Evolutionary conservation across 306 rosid genomes (phyloP).

Genomic region (Cucumis melo): DNA sequence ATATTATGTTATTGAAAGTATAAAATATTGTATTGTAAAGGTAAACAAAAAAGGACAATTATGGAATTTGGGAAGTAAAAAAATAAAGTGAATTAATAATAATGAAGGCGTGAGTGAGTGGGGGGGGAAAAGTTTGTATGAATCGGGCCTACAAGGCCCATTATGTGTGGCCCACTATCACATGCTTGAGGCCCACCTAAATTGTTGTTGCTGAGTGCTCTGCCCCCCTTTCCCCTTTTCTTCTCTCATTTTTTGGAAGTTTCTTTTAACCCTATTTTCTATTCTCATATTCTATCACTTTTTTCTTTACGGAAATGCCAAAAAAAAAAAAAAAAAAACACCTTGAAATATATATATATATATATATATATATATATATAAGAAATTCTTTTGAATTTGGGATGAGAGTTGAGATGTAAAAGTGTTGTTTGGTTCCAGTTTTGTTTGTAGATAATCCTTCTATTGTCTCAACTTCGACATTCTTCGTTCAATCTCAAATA

Average conservation of each 20-base stretch:
- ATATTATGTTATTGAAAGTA: no score
- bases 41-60: not conserved
- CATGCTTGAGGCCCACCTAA: not conserved
- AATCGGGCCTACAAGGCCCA: slow-evolving; percentile 5
- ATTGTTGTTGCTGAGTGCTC: not conserved
- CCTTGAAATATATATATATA: no score
- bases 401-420: no score
- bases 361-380: not conserved
- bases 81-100: not conserved
- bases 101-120: slow-evolving; percentile 5
- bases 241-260: not conserved
- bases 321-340: no score
- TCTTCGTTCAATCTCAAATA: no score
- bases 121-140: not conserved
- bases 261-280: not conserved
- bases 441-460: no score
- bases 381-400: no score
- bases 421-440: no score
- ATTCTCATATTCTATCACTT: not conserved
- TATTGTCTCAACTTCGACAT: no score
- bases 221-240: not conserved
- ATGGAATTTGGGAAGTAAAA: not conserved
- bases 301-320: not conserved
- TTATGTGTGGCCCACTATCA: not conserved
- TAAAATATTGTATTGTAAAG: not conserved